A percentile compares a stretch with the other conserved stretches of the same genome.
Evolutionary conservation across 2,329 filamentous ascomycete species (phyloP).

Genomic region (Diaporthe destruens): DNA sequence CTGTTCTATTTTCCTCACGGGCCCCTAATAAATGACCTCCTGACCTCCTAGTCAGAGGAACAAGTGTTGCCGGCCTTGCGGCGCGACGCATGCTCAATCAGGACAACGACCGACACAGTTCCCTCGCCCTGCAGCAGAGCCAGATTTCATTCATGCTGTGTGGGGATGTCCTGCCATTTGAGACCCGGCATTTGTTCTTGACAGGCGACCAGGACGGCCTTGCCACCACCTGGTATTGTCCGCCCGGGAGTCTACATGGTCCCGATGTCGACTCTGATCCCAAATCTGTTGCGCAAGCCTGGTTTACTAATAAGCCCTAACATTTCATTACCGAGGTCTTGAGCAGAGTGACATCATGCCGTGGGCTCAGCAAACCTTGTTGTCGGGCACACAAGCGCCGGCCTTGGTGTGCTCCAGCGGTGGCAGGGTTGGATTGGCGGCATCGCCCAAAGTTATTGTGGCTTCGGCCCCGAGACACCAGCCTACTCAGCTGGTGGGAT

Average conservation of each 20-base stretch:
- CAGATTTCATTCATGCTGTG: too few species aligned
- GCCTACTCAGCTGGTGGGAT: conserved; percentile 3
- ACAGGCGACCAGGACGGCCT: not conserved
- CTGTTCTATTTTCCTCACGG: not conserved
- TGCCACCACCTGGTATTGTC: not conserved
- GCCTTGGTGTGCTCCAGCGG: not conserved
- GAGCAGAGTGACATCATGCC: conserved; percentile 18
- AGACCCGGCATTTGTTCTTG: not conserved
- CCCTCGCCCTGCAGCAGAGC: not conserved
- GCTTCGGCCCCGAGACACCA: conserved; percentile 2
- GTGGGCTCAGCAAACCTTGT: conserved; percentile 26
- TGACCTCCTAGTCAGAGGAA: not conserved
- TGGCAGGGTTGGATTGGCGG: not conserved
- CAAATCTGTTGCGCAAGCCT: not conserved
- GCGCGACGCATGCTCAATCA: conserved; percentile 1
- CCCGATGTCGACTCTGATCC: not conserved
- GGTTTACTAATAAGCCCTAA: conserved; percentile 2
- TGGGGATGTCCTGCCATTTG: not conserved
- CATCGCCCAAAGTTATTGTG: not conserved
- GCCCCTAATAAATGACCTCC: too few species aligned
- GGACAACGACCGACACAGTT: not conserved
- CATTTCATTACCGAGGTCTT: not conserved
- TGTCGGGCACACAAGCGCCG: not conserved
- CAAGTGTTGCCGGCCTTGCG: conserved; percentile 6
- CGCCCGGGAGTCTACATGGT: conserved; percentile 2